phyloP scores from a whole-genome alignment of 2,329 filamentous ascomycete species.

The Scleromitrula shiraiana region DNA sequence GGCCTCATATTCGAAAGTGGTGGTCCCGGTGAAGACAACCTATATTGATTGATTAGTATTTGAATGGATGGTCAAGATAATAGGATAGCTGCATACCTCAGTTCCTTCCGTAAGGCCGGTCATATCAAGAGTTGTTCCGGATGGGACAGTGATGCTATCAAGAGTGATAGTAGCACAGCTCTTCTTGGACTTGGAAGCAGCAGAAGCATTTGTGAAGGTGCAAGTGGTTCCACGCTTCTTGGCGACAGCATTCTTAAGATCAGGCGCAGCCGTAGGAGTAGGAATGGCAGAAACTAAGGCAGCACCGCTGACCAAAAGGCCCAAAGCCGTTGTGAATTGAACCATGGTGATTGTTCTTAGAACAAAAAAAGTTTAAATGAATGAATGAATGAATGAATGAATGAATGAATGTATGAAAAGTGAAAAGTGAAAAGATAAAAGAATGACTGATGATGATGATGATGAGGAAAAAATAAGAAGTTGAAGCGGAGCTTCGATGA shows the following conservation, averaged over 20 bases:
- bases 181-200: conserved; percentile 40
- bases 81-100: conserved; percentile 9
- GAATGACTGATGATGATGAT: background rate
- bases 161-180: conserved; percentile 48
- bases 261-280: conserved; percentile 22
- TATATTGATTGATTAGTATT: conserved; percentile 8
- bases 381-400: conserved; percentile 2
- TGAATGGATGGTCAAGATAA: background rate
- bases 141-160: conserved; percentile 46
- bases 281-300: conserved; percentile 15
- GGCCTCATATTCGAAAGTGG: conserved; percentile 58
- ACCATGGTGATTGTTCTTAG: conserved; percentile 17
- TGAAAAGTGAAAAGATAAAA: background rate
- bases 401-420: background rate
- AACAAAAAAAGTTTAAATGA: conserved; percentile 2
- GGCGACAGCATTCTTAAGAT: conserved; percentile 8
- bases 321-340: conserved; percentile 16
- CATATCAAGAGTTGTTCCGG: conserved; percentile 51
- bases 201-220: conserved; percentile 45
- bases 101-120: conserved; percentile 44
- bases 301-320: conserved; percentile 16
- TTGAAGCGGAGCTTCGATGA: background rate
- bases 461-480: background rate
- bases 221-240: conserved; percentile 34
- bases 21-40: conserved; percentile 56